Base-by-base conservation (phyloP, 257 asterid genomes). In the Lavandula angustifolia region DNA sequence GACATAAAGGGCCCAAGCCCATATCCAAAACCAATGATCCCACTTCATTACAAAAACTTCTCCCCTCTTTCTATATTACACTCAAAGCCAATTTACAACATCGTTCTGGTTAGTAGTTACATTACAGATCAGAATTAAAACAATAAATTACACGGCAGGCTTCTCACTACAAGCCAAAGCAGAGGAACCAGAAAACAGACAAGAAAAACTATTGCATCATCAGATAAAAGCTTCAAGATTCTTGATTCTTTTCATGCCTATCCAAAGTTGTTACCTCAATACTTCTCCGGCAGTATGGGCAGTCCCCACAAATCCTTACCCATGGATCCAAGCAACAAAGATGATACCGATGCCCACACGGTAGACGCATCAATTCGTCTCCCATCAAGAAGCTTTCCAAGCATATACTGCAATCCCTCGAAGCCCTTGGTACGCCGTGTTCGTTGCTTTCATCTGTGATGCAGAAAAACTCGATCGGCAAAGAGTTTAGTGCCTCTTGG, bases 271-370 rank as follows among this genome's bases (percentile, higher is more conserved):
- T 68, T 18, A 61, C 74, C 60, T 61, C 59, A n/a, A 88, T 80
- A 60, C 67, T 69, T 69, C 82, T 77, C 12, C 99, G 91, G 67
- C 97, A 92, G 72, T 89, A 80, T 4, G 99, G 99, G 84, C 99
- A 89, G 66, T 90, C 96, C 2, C 95, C 97, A 62, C 95, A 82
- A 54, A 78, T 75, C 42, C 82, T 73, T 31, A 85, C 67, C 99
- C 96, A 92, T 12, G 92, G 97, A 51, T 76, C 80, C 77, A 92
- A 74, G 87, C 96, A 89, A 65, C 69, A 57, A 69, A 73, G 55
- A 71, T 89, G 99, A 64, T 87, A 87, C 80, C 87, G 77, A 68
- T 89, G 97, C 42, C 76, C 82, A 54, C 99, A 92, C 9, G 87
- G 84, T 33, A 87, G 77, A 43, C 75, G 55, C 11, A 67, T 66